These are phyloP conservation scores for Triticum dicoccoides DNA, from an alignment of 176 grass and related monocot genomes.

Conservation along the genomic window DNA sequence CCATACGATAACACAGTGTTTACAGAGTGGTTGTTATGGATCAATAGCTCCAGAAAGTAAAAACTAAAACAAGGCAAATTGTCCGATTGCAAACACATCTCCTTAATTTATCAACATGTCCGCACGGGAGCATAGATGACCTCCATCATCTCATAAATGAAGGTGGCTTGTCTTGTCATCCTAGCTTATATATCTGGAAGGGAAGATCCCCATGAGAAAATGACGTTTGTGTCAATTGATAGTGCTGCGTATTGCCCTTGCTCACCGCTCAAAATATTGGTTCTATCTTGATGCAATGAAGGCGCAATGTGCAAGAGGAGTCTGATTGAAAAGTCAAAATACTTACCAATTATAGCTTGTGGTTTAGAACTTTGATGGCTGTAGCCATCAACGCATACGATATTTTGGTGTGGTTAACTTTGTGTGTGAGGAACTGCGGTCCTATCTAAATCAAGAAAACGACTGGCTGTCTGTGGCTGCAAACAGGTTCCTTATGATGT, in stretches of 20 bases:
- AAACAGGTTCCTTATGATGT: not conserved
- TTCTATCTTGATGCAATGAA: not conserved
- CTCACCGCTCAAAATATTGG: not conserved
- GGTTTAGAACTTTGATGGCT: not conserved
- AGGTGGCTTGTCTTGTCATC: too few species aligned
- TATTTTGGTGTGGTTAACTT: not conserved
- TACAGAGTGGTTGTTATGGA: not conserved
- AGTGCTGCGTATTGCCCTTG: not conserved
- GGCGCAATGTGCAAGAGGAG: not conserved
- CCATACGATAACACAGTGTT: not conserved
- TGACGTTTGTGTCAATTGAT: not conserved
- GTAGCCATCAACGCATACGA: not conserved
- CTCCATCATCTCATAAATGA: too few species aligned
- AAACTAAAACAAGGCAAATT: not conserved
- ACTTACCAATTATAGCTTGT: not conserved
- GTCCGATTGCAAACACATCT: not conserved
- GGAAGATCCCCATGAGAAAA: not conserved
- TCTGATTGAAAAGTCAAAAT: not conserved
- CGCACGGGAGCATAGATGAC: not conserved
- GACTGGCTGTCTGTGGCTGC: not conserved
- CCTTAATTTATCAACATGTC: not conserved
- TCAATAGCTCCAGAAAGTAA: not conserved
- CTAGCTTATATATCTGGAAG: not conserved
- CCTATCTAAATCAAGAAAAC: not conserved
- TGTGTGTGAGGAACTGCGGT: not conserved